Conservation (phyloP, 768 basidiomycete species). For the Russula brevipes region DNA sequence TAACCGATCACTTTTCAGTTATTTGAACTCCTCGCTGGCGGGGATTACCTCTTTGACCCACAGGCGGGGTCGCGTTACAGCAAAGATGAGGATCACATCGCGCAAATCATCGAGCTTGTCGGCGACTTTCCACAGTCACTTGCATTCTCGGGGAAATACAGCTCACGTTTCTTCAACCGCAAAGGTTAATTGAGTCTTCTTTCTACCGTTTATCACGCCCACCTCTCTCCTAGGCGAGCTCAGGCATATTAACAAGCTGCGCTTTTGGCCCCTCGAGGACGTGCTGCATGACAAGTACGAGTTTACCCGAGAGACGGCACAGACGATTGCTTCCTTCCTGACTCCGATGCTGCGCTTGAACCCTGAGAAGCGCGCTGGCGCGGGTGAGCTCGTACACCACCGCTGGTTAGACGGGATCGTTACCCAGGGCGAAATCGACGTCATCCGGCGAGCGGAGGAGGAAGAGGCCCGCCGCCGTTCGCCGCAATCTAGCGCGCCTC, state of each 20-base stretch:
- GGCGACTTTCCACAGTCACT: constrained; percentile 83
- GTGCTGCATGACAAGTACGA: constrained; percentile 95
- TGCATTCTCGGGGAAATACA: constrained; percentile 89
- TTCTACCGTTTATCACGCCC: too few species aligned
- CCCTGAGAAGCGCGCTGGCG: constrained; percentile 84
- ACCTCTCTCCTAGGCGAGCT: constrained; percentile 57
- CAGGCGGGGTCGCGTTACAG: constrained; percentile 91
- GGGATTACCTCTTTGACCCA: constrained; percentile 97
- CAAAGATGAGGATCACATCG: constrained; percentile 96
- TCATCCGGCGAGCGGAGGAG: constrained; percentile 60
- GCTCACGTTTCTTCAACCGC: constrained; percentile 92
- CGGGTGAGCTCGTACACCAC: constrained; percentile 80
- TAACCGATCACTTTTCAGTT: constrained; percentile 43
- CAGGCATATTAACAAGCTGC: constrained; percentile 88
- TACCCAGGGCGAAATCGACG: constrained; percentile 87
- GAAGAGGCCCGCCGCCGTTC: constrained; percentile 39
- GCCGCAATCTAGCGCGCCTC: constrained; percentile 4
- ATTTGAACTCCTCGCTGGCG: constrained; percentile 93
- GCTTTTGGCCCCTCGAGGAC: constrained; percentile 80
- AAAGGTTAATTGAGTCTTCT: constrained; percentile 55
- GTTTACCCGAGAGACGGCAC: constrained; percentile 78
- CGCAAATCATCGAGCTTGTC: constrained; percentile 94
- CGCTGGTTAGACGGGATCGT: constrained; percentile 80
- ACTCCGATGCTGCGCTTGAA: constrained; percentile 86
- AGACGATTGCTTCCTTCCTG: constrained; percentile 74